A percentile compares a stretch with the other conserved stretches of the same genome.
These are phyloP conservation scores for Talaromyces sp. DNA, from an alignment of 2,329 filamentous ascomycete genomes.

Conservation along the genomic window DNA sequence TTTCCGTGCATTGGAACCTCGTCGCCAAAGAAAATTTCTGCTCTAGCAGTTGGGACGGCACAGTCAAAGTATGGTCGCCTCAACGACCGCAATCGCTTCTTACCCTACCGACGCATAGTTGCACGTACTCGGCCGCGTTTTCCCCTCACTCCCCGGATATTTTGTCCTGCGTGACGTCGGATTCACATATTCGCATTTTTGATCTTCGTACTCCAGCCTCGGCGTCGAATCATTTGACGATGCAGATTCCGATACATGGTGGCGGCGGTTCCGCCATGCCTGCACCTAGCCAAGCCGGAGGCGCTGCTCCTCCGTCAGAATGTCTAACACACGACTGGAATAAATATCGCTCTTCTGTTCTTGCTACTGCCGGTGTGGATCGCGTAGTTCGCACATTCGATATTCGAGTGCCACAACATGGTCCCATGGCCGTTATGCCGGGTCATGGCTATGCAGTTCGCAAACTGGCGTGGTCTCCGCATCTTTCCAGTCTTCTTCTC, in stretches of 20 bases:
- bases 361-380: constrained; percentile 90
- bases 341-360: constrained; percentile 82
- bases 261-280: constrained; percentile 61
- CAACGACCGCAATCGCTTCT: constrained; percentile 70
- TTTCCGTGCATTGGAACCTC: constrained; percentile 89
- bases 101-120: constrained; percentile 87
- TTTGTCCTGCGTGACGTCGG: constrained; percentile 82
- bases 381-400: constrained; percentile 85
- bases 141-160: constrained; percentile 83
- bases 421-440: constrained; percentile 69
- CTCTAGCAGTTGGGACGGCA: constrained; percentile 93
- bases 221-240: constrained; percentile 81
- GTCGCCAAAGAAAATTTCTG: constrained; percentile 87
- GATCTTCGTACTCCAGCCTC: constrained; percentile 84
- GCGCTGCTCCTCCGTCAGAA: constrained; percentile 65
- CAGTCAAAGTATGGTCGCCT: constrained; percentile 93
- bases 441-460: constrained; percentile 92
- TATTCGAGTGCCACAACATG: constrained; percentile 70
- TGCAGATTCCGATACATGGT: constrained; percentile 80
- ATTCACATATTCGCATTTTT: constrained; percentile 86
- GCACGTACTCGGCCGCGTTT: constrained; percentile 91
- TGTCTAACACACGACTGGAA: constrained; percentile 98
- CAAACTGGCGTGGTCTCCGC: constrained; percentile 85
- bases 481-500: constrained; percentile 82
- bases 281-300: constrained; percentile 37